Base-by-base conservation (phyloP, 2,329 filamentous ascomycete genomes). In the Curvularia hawaiiensis region DNA sequence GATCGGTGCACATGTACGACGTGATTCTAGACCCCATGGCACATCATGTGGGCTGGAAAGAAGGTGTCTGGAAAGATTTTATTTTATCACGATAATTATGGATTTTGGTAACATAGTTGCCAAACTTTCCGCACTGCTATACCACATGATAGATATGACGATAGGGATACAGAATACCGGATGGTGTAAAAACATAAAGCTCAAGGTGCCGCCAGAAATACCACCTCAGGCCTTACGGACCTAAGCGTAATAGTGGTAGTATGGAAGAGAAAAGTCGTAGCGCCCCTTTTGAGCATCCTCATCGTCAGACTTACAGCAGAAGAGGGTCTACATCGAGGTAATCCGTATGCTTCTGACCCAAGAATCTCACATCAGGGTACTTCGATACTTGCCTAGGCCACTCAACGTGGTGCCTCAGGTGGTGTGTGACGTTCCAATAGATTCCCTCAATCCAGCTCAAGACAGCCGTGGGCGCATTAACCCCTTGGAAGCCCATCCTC, bases 401-500 rank as follows among this genome's bases (percentile, higher is more conserved):
- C 39, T 74, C 68, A 1, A 70, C 66, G 43, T 70, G 56, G 24
- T 65, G 60, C 52, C 70, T 61, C 41, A 74, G 26, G 11, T 61
- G 55, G 8, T 20, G 46, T 2, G 70, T 63, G 22, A 74, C 56
- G 24, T 68, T 71, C 45, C 60, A 62, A 46, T 74, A 76, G 33
- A 75, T 71, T 0, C 69, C 68, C 33, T 75, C 72, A 10, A 75
- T 66, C 74, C 73, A 76, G 3, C 65, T 58, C 40, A 75, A 51
- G 1, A 71, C 61, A 11, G 68, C 68, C 0, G 72, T 71, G 1
- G 73, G 72, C 0, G 73, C 73, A 35, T 75, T 62, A 2, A 75
- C 56, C 2, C 74, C 74, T 47, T 71, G 62, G 33, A 75, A 75
- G 3, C 72, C 73, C 0, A 72, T 67, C 39, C 73, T 60, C 45